A percentile compares a stretch with the other conserved stretches of the same genome.
These are phyloP conservation scores for Trichosporon inkin DNA, from an alignment of 1,284 basidiomycete genomes.

Conservation along the genomic window DNA sequence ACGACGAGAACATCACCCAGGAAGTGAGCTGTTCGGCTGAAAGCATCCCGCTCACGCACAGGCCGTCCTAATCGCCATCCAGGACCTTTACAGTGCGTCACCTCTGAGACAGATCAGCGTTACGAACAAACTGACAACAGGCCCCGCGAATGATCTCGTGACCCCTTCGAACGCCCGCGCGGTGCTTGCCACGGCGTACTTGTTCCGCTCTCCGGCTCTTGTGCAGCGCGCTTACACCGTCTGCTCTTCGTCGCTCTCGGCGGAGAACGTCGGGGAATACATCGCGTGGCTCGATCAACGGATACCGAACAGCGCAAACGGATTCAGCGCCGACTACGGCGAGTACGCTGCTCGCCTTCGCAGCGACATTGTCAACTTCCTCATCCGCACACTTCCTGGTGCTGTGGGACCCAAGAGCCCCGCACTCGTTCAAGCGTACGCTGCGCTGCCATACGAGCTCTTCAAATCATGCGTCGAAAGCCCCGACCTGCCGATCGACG, in stretches of 20 bases:
- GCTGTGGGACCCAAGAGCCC: slow-evolving; percentile 51
- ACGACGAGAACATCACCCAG: slow-evolving; percentile 71
- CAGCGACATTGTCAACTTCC: slow-evolving; percentile 52
- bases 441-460: slow-evolving; percentile 46
- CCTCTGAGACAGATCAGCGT: background rate
- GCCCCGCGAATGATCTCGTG: slow-evolving; percentile 50
- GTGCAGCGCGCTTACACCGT: slow-evolving; percentile 70
- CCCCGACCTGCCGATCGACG: slow-evolving; percentile 43
- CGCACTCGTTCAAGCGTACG: slow-evolving; percentile 41
- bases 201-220: slow-evolving; percentile 74
- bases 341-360: slow-evolving; percentile 37
- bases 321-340: slow-evolving; percentile 28
- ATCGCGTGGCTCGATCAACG: slow-evolving; percentile 59
- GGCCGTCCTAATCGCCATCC: slow-evolving; percentile 44
- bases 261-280: slow-evolving; percentile 68
- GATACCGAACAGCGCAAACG: slow-evolving; percentile 14
- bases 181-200: slow-evolving; percentile 72
- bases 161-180: slow-evolving; percentile 71
- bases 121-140: slow-evolving; percentile 15
- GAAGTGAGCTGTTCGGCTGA: slow-evolving; percentile 59
- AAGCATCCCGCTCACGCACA: slow-evolving; percentile 14
- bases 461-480: slow-evolving; percentile 47
- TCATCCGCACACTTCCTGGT: slow-evolving; percentile 65
- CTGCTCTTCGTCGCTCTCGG: slow-evolving; percentile 66
- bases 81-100: slow-evolving; percentile 44